phyloP scores from a whole-genome alignment of 768 basidiomycete species.

The Xerocomus brunneocitrinus region DNA sequence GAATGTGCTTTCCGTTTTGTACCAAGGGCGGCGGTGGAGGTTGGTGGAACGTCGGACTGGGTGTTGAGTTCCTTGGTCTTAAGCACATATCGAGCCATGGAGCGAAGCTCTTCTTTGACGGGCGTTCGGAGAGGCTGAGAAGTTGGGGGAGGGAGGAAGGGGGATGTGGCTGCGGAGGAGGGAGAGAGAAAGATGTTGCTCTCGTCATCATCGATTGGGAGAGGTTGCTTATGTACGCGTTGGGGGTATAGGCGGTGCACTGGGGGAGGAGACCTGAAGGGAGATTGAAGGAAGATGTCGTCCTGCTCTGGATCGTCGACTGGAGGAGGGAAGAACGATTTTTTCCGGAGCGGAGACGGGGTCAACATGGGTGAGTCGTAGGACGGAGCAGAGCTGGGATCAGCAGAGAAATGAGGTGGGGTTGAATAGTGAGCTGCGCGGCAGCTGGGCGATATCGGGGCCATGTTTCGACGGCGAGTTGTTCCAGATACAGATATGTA shows the following conservation, averaged over 20 bases:
- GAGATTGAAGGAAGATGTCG: conserved; percentile 52
- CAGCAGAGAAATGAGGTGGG: conserved; percentile 29
- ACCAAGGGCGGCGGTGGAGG: conserved; percentile 38
- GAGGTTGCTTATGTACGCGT: conserved; percentile 33
- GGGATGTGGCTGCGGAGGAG: conserved; percentile 35
- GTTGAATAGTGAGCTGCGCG: conserved; percentile 31
- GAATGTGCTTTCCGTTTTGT: conserved; percentile 58
- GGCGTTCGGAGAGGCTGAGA: conserved; percentile 58
- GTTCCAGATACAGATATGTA: conserved; percentile 33
- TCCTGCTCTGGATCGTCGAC: conserved; percentile 35
- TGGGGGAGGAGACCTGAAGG: conserved; percentile 44
- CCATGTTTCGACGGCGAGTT: conserved; percentile 22
- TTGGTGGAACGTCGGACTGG: conserved; percentile 1
- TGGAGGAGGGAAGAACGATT: conserved; percentile 36
- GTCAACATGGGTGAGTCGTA: conserved; percentile 60
- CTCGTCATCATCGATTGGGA: conserved; percentile 49
- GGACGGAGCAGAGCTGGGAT: conserved; percentile 24
- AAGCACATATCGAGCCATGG: conserved; percentile 40
- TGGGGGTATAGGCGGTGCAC: conserved; percentile 41
- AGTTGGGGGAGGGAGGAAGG: conserved; percentile 40
- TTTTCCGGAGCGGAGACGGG: conserved; percentile 56
- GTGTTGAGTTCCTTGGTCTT: conserved; percentile 30
- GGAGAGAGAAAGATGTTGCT: conserved; percentile 55
- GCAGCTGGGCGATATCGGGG: conserved; percentile 31
- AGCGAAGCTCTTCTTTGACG: conserved; percentile 46